Evolutionary conservation across 2,329 filamentous ascomycete species (phyloP).

Genomic region (Byssochlamys sp.): DNA sequence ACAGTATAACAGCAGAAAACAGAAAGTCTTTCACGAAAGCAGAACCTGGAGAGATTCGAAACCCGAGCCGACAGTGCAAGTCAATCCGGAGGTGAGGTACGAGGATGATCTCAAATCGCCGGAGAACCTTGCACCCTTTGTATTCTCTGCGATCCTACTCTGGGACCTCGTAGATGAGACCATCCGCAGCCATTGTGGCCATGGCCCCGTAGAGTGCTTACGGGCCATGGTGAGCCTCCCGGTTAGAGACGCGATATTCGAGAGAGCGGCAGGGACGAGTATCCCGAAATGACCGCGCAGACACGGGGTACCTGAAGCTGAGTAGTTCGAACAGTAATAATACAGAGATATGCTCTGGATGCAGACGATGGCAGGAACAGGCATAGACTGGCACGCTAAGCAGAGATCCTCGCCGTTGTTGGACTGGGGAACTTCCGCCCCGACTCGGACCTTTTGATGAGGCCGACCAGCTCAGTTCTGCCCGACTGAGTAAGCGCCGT

Average conservation of each 20-base stretch:
- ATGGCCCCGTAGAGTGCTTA: neutral
- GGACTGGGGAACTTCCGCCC: neutral
- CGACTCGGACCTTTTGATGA: neutral
- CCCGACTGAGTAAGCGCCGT: neutral
- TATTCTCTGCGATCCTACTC: neutral
- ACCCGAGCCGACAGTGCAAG: neutral
- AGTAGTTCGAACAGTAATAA: neutral
- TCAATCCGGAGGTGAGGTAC: neutral
- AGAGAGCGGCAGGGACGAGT: neutral
- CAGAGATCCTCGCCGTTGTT: neutral
- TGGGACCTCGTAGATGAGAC: neutral
- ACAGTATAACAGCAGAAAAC: neutral
- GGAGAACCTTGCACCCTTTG: neutral
- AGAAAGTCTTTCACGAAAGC: neutral
- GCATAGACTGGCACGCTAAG: neutral
- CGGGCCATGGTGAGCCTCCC: neutral
- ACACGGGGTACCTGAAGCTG: neutral
- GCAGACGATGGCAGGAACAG: neutral
- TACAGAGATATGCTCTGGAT: neutral
- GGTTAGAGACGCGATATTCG: neutral
- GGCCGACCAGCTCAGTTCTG: neutral
- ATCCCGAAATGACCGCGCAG: neutral
- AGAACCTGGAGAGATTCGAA: neutral
- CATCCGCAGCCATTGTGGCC: neutral
- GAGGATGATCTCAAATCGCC: neutral